phyloP scores from a whole-genome alignment of 352 stramenopile species.

The Phytophthora litchii region DNA sequence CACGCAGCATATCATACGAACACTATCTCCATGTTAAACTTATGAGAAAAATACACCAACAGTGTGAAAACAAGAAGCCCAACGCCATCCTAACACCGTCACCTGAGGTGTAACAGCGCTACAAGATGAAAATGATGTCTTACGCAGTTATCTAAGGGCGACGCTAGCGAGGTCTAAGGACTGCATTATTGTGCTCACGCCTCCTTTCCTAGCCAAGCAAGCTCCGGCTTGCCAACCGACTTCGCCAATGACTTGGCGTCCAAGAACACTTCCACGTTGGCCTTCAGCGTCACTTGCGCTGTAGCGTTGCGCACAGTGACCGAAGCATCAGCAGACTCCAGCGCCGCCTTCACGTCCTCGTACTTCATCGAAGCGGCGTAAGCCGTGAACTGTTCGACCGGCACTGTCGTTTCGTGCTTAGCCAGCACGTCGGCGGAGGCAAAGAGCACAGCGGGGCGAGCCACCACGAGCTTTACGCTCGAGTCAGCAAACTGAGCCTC shows the following conservation, averaged over 20 bases:
- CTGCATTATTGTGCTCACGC: slow-evolving; percentile 16
- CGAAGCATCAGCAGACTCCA: slow-evolving; percentile 36
- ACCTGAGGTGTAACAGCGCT: not conserved
- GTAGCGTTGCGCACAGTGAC: slow-evolving; percentile 55
- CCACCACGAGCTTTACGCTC: slow-evolving; percentile 66
- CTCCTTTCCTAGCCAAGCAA: slow-evolving; percentile 54
- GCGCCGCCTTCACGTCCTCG: slow-evolving; percentile 68
- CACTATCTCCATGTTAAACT: slow-evolving; percentile 37
- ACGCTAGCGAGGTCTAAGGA: slow-evolving; percentile 4
- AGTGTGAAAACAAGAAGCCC: slow-evolving; percentile 17
- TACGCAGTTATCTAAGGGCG: slow-evolving; percentile 22
- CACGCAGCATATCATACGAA: slow-evolving; percentile 31
- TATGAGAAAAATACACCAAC: slow-evolving; percentile 40
- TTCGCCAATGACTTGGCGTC: slow-evolving; percentile 74
- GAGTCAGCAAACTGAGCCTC: slow-evolving; percentile 76
- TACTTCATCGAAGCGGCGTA: slow-evolving; percentile 86
- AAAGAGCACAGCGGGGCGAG: slow-evolving; percentile 79
- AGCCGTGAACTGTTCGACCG: slow-evolving; percentile 55
- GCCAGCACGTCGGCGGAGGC: slow-evolving; percentile 49
- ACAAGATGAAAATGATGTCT: slow-evolving; percentile 7
- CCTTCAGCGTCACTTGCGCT: slow-evolving; percentile 51
- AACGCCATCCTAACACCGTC: not conserved
- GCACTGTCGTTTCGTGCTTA: slow-evolving; percentile 46
- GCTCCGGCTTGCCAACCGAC: slow-evolving; percentile 38
- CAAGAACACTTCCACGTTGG: slow-evolving; percentile 74